Percentiles rank a stretch among this genome's conserved stretches.
These are phyloP conservation scores for Atalantia buxifolia DNA, from an alignment of 345 rosid genomes.

Conservation along the genomic window DNA sequence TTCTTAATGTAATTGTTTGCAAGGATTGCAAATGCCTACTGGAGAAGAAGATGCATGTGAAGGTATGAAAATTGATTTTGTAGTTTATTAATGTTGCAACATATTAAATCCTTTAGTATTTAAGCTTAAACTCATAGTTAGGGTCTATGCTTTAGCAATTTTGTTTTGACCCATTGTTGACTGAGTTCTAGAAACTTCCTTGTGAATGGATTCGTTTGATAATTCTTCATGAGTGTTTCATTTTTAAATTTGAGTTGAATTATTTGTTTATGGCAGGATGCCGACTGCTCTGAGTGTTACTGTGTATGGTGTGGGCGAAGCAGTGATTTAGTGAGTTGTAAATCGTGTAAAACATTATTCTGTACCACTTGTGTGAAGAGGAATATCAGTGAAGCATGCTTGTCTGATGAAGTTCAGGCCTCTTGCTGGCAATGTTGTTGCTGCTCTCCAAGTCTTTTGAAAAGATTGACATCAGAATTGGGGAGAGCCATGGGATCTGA, in stretches of 20 bases:
- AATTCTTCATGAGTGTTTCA: background rate
- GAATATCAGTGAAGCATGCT: slow-evolving; percentile 73
- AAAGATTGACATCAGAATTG: slow-evolving; percentile 57
- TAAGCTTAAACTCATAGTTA: background rate
- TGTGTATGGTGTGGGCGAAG: slow-evolving; percentile 92
- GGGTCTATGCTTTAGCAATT: background rate
- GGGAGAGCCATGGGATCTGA: slow-evolving; percentile 64
- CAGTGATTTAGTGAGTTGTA: slow-evolving; percentile 68
- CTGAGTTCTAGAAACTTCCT: background rate
- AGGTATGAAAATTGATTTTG: slow-evolving; percentile 47
- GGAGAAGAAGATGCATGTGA: slow-evolving; percentile 54
- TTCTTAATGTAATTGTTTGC: slow-evolving; percentile 83
- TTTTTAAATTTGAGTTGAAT: slow-evolving; percentile 13
- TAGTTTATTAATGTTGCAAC: background rate
- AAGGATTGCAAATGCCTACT: slow-evolving; percentile 67
- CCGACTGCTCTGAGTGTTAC: slow-evolving; percentile 59
- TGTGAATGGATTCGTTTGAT: background rate
- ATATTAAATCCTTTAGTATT: background rate
- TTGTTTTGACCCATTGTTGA: background rate
- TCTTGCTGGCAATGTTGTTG: slow-evolving; percentile 85
- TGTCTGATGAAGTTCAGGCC: slow-evolving; percentile 54
- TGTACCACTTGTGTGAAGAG: slow-evolving; percentile 72
- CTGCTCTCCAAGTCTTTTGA: slow-evolving; percentile 76
- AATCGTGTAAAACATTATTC: slow-evolving; percentile 68
- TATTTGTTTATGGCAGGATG: slow-evolving; percentile 47